Evolutionary conservation across 2,329 filamentous ascomycete species (phyloP).

Genomic region (Kalmusia sp.): DNA sequence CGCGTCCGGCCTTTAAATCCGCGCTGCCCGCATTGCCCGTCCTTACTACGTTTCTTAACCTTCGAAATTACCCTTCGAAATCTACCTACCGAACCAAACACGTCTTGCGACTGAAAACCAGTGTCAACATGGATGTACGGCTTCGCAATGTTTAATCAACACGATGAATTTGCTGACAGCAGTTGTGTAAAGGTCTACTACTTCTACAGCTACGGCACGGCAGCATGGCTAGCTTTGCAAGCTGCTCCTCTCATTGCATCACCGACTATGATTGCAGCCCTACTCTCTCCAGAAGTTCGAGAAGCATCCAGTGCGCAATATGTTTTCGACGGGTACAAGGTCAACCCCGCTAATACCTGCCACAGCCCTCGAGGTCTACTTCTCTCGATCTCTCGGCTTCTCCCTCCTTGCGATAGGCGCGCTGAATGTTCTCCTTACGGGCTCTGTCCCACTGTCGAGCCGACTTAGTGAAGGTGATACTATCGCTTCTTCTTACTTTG

Average conservation of each 20-base stretch:
- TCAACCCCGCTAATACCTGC: background rate
- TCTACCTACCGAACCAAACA: constrained; percentile 9
- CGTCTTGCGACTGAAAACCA: background rate
- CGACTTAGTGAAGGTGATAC: constrained; percentile 44
- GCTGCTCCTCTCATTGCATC: constrained; percentile 63
- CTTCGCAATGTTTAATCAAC: background rate
- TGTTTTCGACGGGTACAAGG: no score
- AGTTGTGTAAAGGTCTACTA: constrained; percentile 47
- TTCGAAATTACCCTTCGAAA: background rate
- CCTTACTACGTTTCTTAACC: background rate
- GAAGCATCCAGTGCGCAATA: constrained; percentile 58
- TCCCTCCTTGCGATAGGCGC: constrained; percentile 70
- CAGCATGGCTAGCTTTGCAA: constrained; percentile 53
- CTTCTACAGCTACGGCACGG: constrained; percentile 52
- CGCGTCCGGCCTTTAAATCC: constrained; percentile 7
- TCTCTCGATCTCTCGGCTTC: constrained; percentile 74
- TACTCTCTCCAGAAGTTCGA: constrained; percentile 65
- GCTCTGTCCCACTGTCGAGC: constrained; percentile 71
- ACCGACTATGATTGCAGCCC: constrained; percentile 66
- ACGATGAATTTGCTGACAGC: constrained; percentile 20
- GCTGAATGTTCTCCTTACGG: constrained; percentile 72
- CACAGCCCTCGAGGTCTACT: constrained; percentile 73
- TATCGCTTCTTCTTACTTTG: background rate
- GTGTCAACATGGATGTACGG: constrained; percentile 17
- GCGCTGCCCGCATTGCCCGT: background rate